Conservation (phyloP, 495 filamentous ascomycete species). For the Viridothelium virens region DNA sequence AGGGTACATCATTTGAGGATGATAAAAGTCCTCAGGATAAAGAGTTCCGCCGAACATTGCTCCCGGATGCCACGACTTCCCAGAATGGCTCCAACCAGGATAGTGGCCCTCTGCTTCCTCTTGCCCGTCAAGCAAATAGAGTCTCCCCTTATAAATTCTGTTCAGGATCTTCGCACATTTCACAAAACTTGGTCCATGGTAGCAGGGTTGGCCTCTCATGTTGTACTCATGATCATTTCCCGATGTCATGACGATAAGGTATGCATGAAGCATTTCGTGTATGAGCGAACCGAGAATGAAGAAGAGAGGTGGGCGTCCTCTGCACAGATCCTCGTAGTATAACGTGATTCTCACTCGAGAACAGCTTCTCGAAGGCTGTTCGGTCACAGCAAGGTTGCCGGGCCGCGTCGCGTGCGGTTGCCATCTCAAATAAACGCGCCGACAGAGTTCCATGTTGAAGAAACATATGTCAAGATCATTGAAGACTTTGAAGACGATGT, state of each 20-base stretch:
- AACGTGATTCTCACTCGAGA: background rate
- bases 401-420: background rate
- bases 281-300: background rate
- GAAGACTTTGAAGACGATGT: slow-evolving; percentile 13
- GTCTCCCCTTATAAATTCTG: background rate
- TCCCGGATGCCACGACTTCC: background rate
- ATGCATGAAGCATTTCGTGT: slow-evolving; percentile 5
- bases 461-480: slow-evolving; percentile 10
- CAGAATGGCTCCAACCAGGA: background rate
- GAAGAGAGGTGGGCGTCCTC: background rate
- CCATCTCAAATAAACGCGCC: slow-evolving; percentile 10
- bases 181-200: slow-evolving; percentile 1
- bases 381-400: background rate
- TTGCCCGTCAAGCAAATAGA: background rate
- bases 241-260: slow-evolving; percentile 1
- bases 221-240: background rate
- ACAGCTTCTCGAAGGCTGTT: background rate
- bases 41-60: background rate
- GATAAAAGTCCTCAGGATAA: background rate
- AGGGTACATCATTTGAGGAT: background rate
- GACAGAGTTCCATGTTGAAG: slow-evolving; percentile 9
- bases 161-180: background rate
- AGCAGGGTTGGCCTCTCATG: background rate
- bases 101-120: slow-evolving; percentile 1
- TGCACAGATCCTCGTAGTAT: background rate